Evolutionary conservation across 306 rosid genomes (phyloP).

Genomic region (Arachis stenosperma): DNA sequence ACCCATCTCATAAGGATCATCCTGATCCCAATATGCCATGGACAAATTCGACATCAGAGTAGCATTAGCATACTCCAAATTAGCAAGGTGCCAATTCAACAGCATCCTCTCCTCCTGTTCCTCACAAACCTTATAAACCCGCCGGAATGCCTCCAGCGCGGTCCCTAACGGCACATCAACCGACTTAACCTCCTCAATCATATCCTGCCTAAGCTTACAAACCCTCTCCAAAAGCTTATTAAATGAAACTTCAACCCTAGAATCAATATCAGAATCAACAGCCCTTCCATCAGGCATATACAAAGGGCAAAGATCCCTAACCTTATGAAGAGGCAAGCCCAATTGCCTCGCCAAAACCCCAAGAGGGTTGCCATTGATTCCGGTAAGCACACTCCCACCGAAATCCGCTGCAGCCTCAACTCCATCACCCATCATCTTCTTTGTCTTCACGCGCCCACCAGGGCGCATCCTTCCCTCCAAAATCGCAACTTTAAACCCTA

Average conservation of each 20-base stretch:
- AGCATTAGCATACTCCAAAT: conserved; percentile 95
- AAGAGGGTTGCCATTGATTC: conserved; percentile 86
- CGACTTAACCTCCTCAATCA: conserved; percentile 83
- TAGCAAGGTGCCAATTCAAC: conserved; percentile 90
- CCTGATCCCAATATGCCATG: conserved; percentile 98
- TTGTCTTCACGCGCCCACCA: conserved; percentile 90
- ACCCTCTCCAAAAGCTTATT: conserved; percentile 85
- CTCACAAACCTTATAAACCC: conserved; percentile 71
- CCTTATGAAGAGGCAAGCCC: conserved; percentile 87
- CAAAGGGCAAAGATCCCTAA: conserved; percentile 85
- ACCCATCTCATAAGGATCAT: conserved; percentile 95
- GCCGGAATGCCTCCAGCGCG: conserved; percentile 76
- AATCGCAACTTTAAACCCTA: conserved; percentile 79
- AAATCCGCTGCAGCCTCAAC: conserved; percentile 84
- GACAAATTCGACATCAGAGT: conserved; percentile 82
- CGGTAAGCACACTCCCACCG: conserved; percentile 94
- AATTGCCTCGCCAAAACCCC: conserved; percentile 91
- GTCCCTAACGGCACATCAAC: conserved; percentile 83
- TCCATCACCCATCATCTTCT: conserved; percentile 62
- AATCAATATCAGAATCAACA: conserved; percentile 75
- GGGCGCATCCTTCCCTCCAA: conserved; percentile 87
- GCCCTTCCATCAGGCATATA: conserved; percentile 83
- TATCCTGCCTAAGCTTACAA: conserved; percentile 83
- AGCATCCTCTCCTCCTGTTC: conserved; percentile 77
- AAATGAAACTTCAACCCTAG: conserved; percentile 72